These are phyloP conservation scores for Plectranthus barbatus DNA, from an alignment of 257 asterid species.

Conservation along the genomic window DNA sequence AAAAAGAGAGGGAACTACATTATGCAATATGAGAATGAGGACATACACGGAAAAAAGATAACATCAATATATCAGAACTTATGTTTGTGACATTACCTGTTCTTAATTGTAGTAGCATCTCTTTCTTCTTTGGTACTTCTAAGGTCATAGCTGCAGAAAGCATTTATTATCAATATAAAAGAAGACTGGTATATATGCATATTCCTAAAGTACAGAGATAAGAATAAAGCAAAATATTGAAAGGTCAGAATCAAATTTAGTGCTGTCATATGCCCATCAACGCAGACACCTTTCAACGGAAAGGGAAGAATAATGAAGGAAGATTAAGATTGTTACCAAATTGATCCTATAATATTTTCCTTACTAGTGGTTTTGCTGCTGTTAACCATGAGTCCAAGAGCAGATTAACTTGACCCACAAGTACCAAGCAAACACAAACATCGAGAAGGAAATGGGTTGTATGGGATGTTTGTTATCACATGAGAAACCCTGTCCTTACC, in stretches of 20 bases:
- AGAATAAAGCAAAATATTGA: background rate
- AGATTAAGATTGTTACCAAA: background rate
- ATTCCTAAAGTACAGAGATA: background rate
- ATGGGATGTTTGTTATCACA: background rate
- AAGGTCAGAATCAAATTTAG: background rate
- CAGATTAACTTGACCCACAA: background rate
- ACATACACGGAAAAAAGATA: too few species aligned
- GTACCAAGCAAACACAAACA: too few species aligned
- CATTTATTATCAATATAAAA: conserved; percentile 4
- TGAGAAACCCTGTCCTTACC: background rate
- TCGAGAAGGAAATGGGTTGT: background rate
- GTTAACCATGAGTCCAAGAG: background rate
- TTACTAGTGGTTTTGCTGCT: background rate
- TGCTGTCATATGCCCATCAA: background rate
- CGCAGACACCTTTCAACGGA: background rate
- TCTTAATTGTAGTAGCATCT: conserved; percentile 42
- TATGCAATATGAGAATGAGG: too few species aligned
- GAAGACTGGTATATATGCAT: background rate
- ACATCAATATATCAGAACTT: background rate
- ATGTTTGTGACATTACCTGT: conserved; percentile 36
- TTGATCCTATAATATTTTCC: background rate
- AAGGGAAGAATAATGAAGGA: background rate
- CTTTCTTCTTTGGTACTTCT: conserved; percentile 72
- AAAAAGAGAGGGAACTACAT: background rate
- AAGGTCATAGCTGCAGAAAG: conserved; percentile 66